phyloP scores from a whole-genome alignment of 2,329 filamentous ascomycete genomes.

The Aspergillus transmontanensis region DNA sequence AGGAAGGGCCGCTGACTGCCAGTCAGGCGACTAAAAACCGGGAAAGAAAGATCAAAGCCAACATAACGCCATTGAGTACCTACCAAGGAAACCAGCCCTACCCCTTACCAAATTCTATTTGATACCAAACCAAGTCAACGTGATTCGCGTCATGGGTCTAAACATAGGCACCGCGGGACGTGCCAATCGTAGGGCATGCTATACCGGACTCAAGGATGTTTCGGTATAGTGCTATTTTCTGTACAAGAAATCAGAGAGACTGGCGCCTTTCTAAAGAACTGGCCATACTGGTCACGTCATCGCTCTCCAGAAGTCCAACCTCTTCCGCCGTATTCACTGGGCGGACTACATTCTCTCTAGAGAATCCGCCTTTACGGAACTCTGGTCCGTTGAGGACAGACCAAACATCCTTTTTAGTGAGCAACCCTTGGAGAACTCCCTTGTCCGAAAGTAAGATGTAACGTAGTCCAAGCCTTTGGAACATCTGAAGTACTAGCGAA shows the following conservation, averaged over 20 bases:
- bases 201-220: background rate
- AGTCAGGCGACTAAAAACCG: background rate
- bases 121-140: background rate
- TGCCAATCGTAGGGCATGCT: background rate
- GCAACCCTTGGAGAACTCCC: constrained; percentile 77
- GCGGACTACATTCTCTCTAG: constrained; percentile 30
- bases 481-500: constrained; percentile 86
- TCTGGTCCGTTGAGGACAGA: constrained; percentile 82
- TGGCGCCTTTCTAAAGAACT: constrained; percentile 35
- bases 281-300: constrained; percentile 35
- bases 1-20: background rate
- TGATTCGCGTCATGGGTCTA: background rate
- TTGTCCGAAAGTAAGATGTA: constrained; percentile 87
- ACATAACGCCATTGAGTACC: constrained; percentile 5
- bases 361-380: constrained; percentile 45
- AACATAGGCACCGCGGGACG: background rate
- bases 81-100: constrained; percentile 8
- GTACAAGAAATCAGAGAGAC: constrained; percentile 27
- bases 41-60: background rate
- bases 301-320: constrained; percentile 39
- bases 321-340: constrained; percentile 35
- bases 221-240: background rate
- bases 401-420: constrained; percentile 98
- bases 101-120: background rate
- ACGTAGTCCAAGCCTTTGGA: constrained; percentile 87